Evolutionary conservation across 495 filamentous ascomycete genomes (phyloP).

Genomic region (Aspergillus hancockii): DNA sequence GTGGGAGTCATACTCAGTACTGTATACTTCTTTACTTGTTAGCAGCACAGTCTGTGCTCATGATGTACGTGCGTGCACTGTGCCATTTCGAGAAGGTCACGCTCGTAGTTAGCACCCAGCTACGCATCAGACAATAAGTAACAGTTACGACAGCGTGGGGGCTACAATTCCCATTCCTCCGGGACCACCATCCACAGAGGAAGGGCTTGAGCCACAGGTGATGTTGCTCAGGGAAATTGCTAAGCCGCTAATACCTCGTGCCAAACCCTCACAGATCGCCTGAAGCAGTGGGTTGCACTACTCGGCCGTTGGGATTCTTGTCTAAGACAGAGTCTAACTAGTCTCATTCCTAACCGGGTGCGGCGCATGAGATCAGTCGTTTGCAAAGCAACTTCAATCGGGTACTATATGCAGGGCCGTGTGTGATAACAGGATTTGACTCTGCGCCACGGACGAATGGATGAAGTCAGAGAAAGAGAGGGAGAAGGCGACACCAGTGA

Average conservation of each 20-base stretch:
- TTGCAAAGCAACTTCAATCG: background rate
- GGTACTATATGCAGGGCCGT: background rate
- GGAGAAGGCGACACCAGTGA: background rate
- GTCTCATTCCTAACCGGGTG: conserved; percentile 1
- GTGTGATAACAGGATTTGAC: background rate
- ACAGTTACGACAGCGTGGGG: background rate
- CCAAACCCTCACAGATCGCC: conserved; percentile 17
- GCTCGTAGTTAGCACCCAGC: background rate
- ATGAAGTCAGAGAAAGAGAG: background rate
- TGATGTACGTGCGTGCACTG: conserved; percentile 2
- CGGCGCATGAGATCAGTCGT: conserved; percentile 5
- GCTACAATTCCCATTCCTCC: background rate
- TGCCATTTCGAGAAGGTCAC: background rate
- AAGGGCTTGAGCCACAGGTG: background rate
- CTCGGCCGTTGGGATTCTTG: conserved; percentile 7
- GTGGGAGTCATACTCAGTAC: background rate
- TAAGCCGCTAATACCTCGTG: conserved; percentile 11
- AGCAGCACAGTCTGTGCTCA: background rate
- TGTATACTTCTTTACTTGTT: background rate
- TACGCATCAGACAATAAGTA: background rate
- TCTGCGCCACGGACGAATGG: background rate
- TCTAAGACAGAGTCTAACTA: conserved; percentile 1
- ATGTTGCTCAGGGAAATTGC: background rate
- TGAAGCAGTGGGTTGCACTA: conserved; percentile 10
- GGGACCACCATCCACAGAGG: background rate